Base-by-base conservation (phyloP, 495 filamentous ascomycete genomes). In the Hamigera avellanea region DNA sequence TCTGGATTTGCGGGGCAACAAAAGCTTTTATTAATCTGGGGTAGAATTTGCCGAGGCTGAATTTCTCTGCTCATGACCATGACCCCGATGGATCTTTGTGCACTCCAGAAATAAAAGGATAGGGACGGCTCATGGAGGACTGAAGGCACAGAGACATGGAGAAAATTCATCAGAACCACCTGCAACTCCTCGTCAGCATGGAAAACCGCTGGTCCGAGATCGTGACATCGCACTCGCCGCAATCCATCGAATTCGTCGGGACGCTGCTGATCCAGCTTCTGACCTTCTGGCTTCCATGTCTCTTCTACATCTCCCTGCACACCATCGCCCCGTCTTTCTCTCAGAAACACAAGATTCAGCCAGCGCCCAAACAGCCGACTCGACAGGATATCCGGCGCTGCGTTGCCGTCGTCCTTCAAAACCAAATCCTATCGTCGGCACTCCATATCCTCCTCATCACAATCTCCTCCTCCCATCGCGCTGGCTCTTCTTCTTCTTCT, bases 291-390 rank as follows among this genome's bases (percentile, higher is more conserved):
- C 7, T 73, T 5, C 69, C 64, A 8, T 64, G 62, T 1, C 26
- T 61, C 5, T 26, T 51, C 30, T 73, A 65, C 42, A 46, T 67
- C 14, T 40, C 41, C 2, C 46, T 76, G 18, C 66, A 73, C 41
- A 32, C 35, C 4, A 16, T 61, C 17, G 50, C 56, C 14, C 73
- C 73, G 0, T 23, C 36, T 19, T 75, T 73, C 46, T 70, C 71
- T 0, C 51, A 56, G 1, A 46, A 52, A 8, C 70, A 78, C 52
- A 79, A 79, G 40, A 61, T 77, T 38, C 75, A 78, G 39, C 64
- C 67, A 0, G 47, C 59, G 0, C 58, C 64, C 2, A 66, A 64
- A 31, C 70, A 72, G 36, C 71, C 72, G 1, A 64, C 64, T 7
- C 16, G 47, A 2, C 36, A 46, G 6, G 64, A 74, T 28, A 63